Conservation (phyloP, 306 rosid genomes). For the Medicago truncatula region DNA sequence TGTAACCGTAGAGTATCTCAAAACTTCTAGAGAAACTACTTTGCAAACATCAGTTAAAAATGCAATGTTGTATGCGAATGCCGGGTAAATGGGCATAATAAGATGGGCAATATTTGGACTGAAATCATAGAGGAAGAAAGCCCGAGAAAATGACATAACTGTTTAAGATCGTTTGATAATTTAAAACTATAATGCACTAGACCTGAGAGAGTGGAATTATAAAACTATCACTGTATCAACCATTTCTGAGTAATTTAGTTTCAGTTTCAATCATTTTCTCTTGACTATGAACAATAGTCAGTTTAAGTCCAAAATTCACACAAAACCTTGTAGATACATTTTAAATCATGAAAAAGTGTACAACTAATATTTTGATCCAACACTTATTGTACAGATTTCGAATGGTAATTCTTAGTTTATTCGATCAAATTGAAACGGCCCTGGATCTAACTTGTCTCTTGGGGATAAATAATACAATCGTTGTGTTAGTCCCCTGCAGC, state of each 20-base stretch:
- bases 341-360: not conserved
- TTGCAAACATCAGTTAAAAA: not conserved
- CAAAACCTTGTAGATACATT: not conserved
- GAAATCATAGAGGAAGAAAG: not conserved
- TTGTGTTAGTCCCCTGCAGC: too few relatives aligned
- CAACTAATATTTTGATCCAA: not conserved
- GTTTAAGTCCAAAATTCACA: too few relatives aligned
- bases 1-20: not conserved
- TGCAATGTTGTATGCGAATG: not conserved
- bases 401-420: too few relatives aligned
- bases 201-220: not conserved
- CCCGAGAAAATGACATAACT: not conserved
- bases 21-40: not conserved
- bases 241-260: not conserved
- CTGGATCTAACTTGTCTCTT: too few relatives aligned
- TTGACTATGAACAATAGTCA: not conserved
- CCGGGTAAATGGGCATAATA: not conserved
- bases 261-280: not conserved
- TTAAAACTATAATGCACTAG: not conserved
- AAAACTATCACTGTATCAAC: not conserved
- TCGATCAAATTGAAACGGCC: too few relatives aligned
- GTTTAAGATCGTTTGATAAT: not conserved
- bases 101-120: not conserved
- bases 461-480: too few relatives aligned
- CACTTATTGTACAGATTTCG: not conserved